phyloP scores from a whole-genome alignment of 208 protist genomes.

The Leishmania turanica region DNA sequence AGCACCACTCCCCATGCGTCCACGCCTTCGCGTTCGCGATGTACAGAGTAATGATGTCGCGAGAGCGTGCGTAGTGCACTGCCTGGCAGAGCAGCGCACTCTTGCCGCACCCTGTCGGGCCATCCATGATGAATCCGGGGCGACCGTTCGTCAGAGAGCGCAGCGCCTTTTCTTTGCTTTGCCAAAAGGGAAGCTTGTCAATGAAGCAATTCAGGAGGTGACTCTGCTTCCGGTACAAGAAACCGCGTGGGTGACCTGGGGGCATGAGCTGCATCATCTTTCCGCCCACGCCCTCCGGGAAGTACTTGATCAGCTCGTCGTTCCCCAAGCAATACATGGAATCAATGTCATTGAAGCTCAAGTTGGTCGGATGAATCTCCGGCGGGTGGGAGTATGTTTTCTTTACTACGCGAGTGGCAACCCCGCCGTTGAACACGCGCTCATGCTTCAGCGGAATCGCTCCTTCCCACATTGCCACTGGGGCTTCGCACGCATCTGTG shows the following conservation, averaged over 20 bases:
- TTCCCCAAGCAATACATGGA: constrained; percentile 93
- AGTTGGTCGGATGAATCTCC: constrained; percentile 54
- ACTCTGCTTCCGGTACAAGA: constrained; percentile 90
- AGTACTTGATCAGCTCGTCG: constrained; percentile 82
- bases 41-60: constrained; percentile 83
- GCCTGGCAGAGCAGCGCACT: constrained; percentile 90
- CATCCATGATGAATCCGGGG: constrained; percentile 87
- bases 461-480: constrained; percentile 84
- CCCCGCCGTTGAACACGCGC: constrained; percentile 56
- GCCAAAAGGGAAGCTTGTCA: constrained; percentile 85
- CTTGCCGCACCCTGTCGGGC: constrained; percentile 85
- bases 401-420: constrained; percentile 49
- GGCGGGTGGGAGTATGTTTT: constrained; percentile 86
- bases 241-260: constrained; percentile 87
- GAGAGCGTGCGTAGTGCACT: constrained; percentile 82
- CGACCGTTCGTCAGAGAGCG: constrained; percentile 65
- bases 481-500: constrained; percentile 89
- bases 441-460: constrained; percentile 82
- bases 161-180: constrained; percentile 66
- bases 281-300: constrained; percentile 88
- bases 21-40: constrained; percentile 85
- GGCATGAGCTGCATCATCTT: constrained; percentile 93
- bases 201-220: constrained; percentile 91
- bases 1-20: constrained; percentile 93
- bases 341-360: constrained; percentile 87